Evolutionary conservation across 331 rosid genomes (phyloP).

Genomic region (Malus hybrid): DNA sequence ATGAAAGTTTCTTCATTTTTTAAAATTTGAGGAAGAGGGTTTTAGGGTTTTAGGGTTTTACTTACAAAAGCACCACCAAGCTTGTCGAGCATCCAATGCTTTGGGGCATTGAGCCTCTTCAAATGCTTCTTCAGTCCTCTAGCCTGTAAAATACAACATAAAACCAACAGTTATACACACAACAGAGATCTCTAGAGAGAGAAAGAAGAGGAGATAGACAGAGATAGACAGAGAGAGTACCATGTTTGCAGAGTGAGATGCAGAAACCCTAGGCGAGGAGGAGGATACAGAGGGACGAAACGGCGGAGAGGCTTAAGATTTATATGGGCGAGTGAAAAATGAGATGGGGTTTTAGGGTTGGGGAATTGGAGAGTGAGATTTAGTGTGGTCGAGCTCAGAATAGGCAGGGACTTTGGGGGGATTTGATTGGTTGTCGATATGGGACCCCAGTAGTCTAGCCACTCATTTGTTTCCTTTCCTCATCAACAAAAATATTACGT

Average conservation of each 20-base stretch:
- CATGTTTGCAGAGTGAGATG: conserved; percentile 6
- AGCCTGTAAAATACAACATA: conserved; percentile 6
- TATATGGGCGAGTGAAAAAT: neutral
- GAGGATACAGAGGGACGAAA: neutral
- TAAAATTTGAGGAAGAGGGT: neutral
- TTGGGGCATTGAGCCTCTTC: conserved; percentile 42
- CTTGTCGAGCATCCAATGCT: conserved; percentile 39
- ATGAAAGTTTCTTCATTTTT: neutral
- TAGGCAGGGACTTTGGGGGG: neutral
- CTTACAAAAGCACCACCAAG: conserved; percentile 36
- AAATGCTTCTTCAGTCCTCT: conserved; percentile 37
- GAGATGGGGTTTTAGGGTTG: conserved; percentile 5
- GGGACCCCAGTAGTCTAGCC: neutral
- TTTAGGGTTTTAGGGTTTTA: neutral
- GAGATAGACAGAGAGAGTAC: neutral
- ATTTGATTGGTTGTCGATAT: neutral
- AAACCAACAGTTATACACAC: neutral
- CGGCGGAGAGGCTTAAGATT: conserved; percentile 12
- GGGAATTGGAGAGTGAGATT: neutral
- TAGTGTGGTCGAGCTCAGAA: neutral
- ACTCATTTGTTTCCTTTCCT: neutral
- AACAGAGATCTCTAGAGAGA: neutral
- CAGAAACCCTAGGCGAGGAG: conserved; percentile 1
- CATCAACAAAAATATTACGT: no score
- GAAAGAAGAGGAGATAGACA: neutral